phyloP scores from a whole-genome alignment of 2,329 filamentous ascomycete genomes.

The Rhynchosporium secalis region DNA sequence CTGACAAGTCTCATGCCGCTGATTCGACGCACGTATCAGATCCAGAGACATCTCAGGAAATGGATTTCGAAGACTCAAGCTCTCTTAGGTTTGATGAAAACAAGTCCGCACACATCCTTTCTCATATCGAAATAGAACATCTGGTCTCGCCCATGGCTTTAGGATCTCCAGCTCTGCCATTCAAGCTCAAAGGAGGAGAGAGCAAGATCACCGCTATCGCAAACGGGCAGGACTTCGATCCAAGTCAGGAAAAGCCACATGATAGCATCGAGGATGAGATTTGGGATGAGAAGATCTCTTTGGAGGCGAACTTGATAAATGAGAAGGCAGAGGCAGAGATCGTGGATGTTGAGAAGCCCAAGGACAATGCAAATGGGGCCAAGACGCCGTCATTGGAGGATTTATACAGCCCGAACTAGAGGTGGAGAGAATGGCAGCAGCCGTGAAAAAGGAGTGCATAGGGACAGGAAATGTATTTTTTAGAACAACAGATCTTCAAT shows the following conservation, averaged over 20 bases:
- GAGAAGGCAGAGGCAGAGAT: not conserved
- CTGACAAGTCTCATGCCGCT: not conserved
- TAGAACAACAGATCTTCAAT: too few relatives aligned
- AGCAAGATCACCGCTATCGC: slow-evolving; percentile 16
- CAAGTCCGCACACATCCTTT: not conserved
- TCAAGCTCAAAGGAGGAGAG: slow-evolving; percentile 14
- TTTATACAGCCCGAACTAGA: not conserved
- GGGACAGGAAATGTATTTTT: too few relatives aligned
- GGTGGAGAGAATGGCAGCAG: not conserved
- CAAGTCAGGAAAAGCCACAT: too few relatives aligned
- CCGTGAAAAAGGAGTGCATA: too few relatives aligned
- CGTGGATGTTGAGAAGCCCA: not conserved
- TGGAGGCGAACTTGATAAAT: not conserved
- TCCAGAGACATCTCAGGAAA: too few relatives aligned
- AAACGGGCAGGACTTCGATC: slow-evolving; percentile 11
- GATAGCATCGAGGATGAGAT: not conserved
- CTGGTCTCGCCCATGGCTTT: slow-evolving; percentile 4
- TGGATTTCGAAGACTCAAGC: too few relatives aligned
- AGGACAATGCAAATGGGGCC: not conserved
- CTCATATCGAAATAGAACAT: not conserved
- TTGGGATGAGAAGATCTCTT: not conserved
- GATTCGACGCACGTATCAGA: not conserved
- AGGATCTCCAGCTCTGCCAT: slow-evolving; percentile 5
- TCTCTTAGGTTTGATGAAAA: not conserved
- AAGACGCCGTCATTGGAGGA: not conserved